These are phyloP conservation scores for Oldenlandia corymbosa DNA, from an alignment of 257 asterid genomes.

Conservation along the genomic window DNA sequence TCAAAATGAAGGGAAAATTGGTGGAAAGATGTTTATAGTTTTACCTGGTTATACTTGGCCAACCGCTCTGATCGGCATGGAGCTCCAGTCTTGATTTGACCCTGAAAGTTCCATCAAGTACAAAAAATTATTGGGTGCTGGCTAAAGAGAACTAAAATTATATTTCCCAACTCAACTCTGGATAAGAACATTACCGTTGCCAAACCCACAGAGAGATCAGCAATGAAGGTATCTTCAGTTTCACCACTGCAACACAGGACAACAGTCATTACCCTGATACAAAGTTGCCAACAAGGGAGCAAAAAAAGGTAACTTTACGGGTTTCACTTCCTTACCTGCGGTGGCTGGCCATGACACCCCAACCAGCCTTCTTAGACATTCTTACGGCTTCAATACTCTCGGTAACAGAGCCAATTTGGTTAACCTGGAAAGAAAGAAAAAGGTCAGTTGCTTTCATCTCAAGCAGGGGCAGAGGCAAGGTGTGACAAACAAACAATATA, in stretches of 20 bases:
- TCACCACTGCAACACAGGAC: constrained; percentile 63
- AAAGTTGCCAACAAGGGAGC: neutral
- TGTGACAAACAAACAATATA: too few species aligned
- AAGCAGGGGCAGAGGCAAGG: too few species aligned
- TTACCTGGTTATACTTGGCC: constrained; percentile 95
- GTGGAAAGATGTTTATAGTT: neutral
- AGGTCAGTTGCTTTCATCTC: neutral
- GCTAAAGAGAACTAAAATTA: too few species aligned
- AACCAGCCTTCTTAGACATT: constrained; percentile 95
- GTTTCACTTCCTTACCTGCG: constrained; percentile 51
- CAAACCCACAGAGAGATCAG: constrained; percentile 92
- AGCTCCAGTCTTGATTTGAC: constrained; percentile 97
- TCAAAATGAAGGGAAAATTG: too few species aligned
- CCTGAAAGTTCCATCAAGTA: constrained; percentile 37
- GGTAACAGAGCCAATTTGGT: constrained; percentile 96
- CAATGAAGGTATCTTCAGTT: constrained; percentile 98
- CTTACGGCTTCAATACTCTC: constrained; percentile 95
- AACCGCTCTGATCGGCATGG: constrained; percentile 98
- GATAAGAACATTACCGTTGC: constrained; percentile 55
- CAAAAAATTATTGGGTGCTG: constrained; percentile 6
- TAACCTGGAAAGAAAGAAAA: constrained; percentile 43
- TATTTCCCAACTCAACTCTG: neutral
- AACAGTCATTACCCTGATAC: neutral
- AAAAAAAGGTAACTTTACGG: neutral
- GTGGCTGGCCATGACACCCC: constrained; percentile 99